These are phyloP conservation scores for Saccharomycopsis amapae DNA, from an alignment of 805 yeast species.

Conservation along the genomic window DNA sequence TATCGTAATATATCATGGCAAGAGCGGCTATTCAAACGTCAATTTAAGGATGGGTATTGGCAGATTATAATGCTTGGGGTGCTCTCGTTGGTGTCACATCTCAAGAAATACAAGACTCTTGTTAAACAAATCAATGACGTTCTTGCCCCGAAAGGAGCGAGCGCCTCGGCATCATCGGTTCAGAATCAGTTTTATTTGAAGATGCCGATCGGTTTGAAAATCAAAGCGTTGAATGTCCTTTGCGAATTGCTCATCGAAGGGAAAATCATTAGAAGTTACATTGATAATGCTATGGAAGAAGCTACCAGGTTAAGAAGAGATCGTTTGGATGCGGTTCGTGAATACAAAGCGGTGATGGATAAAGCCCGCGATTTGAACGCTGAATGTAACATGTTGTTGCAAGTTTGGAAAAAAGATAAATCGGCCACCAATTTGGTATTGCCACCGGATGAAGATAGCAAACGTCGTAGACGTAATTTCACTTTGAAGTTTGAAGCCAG, in stretches of 20 bases:
- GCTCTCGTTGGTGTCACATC: conserved; percentile 50
- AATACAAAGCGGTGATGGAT: conserved; percentile 47
- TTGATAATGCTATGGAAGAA: conserved; percentile 64
- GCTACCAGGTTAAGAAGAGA: conserved; percentile 56
- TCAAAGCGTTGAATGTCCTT: conserved; percentile 53
- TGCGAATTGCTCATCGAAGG: conserved; percentile 57
- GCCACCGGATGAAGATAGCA: conserved; percentile 11
- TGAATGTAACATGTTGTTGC: conserved; percentile 27
- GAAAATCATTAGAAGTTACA: conserved; percentile 47
- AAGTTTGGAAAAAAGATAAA: conserved; percentile 20
- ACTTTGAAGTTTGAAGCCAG: conserved; percentile 31
- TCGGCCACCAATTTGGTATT: background rate
- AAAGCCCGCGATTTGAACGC: conserved; percentile 40
- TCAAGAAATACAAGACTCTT: conserved; percentile 44
- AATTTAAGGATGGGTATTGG: conserved; percentile 83
- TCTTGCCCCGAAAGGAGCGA: conserved; percentile 50
- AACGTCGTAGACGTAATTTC: conserved; percentile 29
- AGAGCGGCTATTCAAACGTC: conserved; percentile 64
- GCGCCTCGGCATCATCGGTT: conserved; percentile 44
- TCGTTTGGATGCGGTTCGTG: conserved; percentile 58
- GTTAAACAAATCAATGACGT: conserved; percentile 44
- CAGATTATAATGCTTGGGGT: conserved; percentile 69
- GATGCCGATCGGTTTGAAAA: conserved; percentile 46
- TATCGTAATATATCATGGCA: conserved; percentile 66
- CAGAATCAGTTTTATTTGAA: conserved; percentile 47